Base-by-base conservation (phyloP, 192 early-diverging fungal genomes). In the Coemansia sp. region DNA sequence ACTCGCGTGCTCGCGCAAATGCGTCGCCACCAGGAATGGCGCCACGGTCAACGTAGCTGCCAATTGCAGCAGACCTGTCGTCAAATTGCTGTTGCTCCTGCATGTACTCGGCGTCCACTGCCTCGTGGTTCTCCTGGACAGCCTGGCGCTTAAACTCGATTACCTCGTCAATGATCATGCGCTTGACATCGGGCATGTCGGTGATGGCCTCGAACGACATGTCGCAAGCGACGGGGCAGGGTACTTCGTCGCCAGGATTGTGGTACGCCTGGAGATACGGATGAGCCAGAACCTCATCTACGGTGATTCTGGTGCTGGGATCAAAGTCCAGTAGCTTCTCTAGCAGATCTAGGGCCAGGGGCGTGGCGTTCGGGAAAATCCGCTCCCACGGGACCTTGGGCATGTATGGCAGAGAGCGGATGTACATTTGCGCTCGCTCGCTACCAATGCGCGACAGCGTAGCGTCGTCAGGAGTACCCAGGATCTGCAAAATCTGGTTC, bases 361-460 rank as follows among this genome's bases (percentile, higher is more conserved):
- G 87, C 44, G 87, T 92, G 60, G 95, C 97, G 22, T 86, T 87
- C 16, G 96, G 95, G 88, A 93, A 99, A 65, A 99, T 83, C 64
- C 90, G 86, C 67, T 86, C 79, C 83, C 92, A 99, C 2, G 93
- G 93, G 50, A 98, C 90, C 70, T 90, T 95, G 66, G 90, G 88
- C 92, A 95, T 98, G 66, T 80, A 85, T 24, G 94, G 93, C 66
- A 99, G 81, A 62, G 90, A 92, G 57, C 93, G 90, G 74, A 99
- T 98, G 86, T 99, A 99, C 73, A 94, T 87, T 73, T 95, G 95
- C 18, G 97, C 96, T 72, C 96, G 89, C 67, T 97, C 94, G 73
- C 93, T 95, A 31, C 95, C 96, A 72, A 97, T 93, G 38, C 94
- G 88, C 46, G 85, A 73, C 69, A 98, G 80, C 8, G 94, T 94